Base-by-base conservation (phyloP, 1,284 basidiomycete genomes). In the Agaricales sp. region DNA sequence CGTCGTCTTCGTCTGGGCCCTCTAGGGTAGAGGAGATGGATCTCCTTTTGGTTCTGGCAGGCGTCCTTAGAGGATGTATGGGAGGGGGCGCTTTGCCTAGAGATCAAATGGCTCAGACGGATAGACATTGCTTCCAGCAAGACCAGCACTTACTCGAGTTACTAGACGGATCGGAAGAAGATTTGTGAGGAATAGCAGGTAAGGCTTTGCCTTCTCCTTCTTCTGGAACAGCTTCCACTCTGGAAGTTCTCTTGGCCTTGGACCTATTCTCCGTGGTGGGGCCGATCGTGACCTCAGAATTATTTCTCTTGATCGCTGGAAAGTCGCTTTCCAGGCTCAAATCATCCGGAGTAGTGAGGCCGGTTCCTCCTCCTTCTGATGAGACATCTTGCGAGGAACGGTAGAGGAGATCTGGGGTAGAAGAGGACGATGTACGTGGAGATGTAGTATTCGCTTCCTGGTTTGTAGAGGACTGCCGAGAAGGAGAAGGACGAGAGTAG, bases 31-130 rank as follows among this genome's bases (percentile, higher is more conserved):
- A 94, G 0, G 92, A 92, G 8, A 96, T 80, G 1, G 93, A 96
- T 16, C 93, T 84, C 2, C 95, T 82, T 63, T 98, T 98, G 1
- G 94, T 98, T 4, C 93, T 79, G 2, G 87, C 90, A 0, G 94
- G 95, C 0, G 94, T 99, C 13, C 93, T 87, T 13, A 82, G 75
- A 43, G 81, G 79, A 55, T 75, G 70, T 1, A 70, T 64, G 1
- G 81, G 80, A 11, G 82, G 80, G 1, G 69, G 63, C 53, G 67
- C 72, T 35, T 35, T 35, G 11, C 30, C 30, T 35, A 35, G 30
- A 35, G n/a, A 35, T 8, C n/a, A 35, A 11, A n/a, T 11, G 30
- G n/a, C n/a, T 35, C 30, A n/a, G n/a, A n/a, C n/a, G n/a, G n/a
- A n/a, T n/a, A n/a, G n/a, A n/a, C n/a, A n/a, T n/a, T n/a, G n/a